Conservation (phyloP, 257 asterid species). For the Orobanche coerulescens region DNA sequence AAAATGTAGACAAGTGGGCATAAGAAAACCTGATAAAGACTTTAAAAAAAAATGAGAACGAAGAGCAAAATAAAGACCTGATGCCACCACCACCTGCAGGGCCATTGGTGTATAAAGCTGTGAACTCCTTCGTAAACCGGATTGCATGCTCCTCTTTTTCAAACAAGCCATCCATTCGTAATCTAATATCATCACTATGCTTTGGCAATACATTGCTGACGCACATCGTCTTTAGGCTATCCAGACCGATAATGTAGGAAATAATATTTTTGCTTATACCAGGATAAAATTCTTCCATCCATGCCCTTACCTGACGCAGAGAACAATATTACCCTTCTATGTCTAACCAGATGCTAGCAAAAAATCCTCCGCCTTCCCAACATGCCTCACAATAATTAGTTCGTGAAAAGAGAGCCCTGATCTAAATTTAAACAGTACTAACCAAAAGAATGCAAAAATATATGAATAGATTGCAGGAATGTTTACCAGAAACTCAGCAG, state of each 20-base stretch:
- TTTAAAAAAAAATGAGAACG: background rate
- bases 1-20: slow-evolving; percentile 1
- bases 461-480: slow-evolving; percentile 2
- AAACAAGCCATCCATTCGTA: slow-evolving; percentile 90
- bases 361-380: slow-evolving; percentile 12
- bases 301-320: slow-evolving; percentile 68
- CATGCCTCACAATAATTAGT: background rate
- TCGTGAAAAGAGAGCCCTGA: background rate
- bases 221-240: slow-evolving; percentile 62
- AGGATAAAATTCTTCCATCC: slow-evolving; percentile 84
- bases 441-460: slow-evolving; percentile 3
- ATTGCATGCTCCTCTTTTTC: slow-evolving; percentile 75
- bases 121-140: slow-evolving; percentile 67
- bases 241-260: slow-evolving; percentile 82
- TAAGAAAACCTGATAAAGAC: slow-evolving; percentile 28
- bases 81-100: slow-evolving; percentile 99
- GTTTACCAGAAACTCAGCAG: slow-evolving; percentile 88
- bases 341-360: background rate
- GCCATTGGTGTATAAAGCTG: slow-evolving; percentile 96
- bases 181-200: slow-evolving; percentile 55
- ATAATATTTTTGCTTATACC: slow-evolving; percentile 39
- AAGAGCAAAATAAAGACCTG: slow-evolving; percentile 38
- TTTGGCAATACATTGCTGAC: slow-evolving; percentile 20
- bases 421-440: background rate
- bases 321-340: slow-evolving; percentile 5